Base-by-base conservation (phyloP, 306 rosid species). In the Sicyos edulis region DNA sequence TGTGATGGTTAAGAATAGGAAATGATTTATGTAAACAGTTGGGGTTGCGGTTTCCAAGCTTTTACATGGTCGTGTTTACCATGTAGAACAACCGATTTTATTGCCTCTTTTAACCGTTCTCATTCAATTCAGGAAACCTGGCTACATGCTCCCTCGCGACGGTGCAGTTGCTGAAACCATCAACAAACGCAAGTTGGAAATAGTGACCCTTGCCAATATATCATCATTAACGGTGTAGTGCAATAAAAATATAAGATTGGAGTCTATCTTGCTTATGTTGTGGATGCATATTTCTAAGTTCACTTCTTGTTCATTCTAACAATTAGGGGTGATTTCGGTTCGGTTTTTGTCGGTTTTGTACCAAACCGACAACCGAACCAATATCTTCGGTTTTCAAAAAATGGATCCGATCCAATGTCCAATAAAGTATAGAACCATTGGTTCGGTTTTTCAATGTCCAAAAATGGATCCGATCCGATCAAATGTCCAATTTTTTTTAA, bases 141-240 rank as follows among this genome's bases (percentile, higher is more conserved):
- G 83, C 47, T 82, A 57, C 56, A 77, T 54, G 70, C 82, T 77
- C 19, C 60, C 84, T 52, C 81, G 84, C 44, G 70, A 74, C 8
- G 45, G 9, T 42, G 72, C 73, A 16, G 76, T 78, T 77, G 29
- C 50, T 34, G 75, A 75, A 80, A 80, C 56, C 50, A 53, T 85
- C 52, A 62, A 64, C 77, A 73, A 63, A 53, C 88, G 72, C 74
- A 82, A 83, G 75, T 77, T 86, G 61, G 97, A 86, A 85, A 88
- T 91, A 77, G 74, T 76, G 58, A 85, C 97, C 58, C 86, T 91
- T 20, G 97, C 97, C 59, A 91, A 86, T 85, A 55, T 91, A 66
- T 86, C 95, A 50, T 83, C 95, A 71, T 70, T 91, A 78, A 80
- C 77, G 0, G 97, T 91, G 73, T 37, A 70, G 9, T 62, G 20